Conservation (phyloP, 352 stramenopile genomes). For the Phytophthora cactorum region DNA sequence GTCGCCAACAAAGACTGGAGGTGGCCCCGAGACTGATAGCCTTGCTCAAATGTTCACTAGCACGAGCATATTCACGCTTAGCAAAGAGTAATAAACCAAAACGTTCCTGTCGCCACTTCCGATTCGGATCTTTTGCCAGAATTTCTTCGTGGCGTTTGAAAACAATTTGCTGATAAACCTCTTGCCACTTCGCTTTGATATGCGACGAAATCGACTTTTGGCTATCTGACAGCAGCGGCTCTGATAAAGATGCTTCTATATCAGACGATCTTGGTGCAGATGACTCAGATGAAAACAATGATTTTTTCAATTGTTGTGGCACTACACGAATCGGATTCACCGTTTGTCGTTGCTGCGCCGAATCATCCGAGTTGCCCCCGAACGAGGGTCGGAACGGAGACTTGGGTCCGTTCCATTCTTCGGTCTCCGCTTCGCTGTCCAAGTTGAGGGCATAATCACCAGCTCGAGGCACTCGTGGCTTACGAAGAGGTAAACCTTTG, state of each 20-base stretch:
- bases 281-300: conserved; percentile 1
- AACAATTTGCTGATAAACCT: conserved; percentile 50
- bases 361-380: conserved; percentile 28
- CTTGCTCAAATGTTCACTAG: conserved; percentile 51
- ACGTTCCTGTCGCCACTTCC: conserved; percentile 71
- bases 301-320: neutral
- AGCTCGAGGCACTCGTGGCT: conserved; percentile 17
- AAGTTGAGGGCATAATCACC: conserved; percentile 14
- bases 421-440: conserved; percentile 11
- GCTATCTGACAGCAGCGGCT: neutral
- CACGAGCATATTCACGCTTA: conserved; percentile 43
- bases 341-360: neutral
- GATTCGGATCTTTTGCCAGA: conserved; percentile 57
- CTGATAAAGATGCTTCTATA: neutral
- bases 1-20: conserved; percentile 54
- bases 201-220: conserved; percentile 9
- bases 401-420: conserved; percentile 10
- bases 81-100: conserved; percentile 63
- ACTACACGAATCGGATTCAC: conserved; percentile 2
- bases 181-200: conserved; percentile 44
- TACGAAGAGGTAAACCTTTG: conserved; percentile 41
- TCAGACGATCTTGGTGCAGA: neutral
- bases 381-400: conserved; percentile 33
- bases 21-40: conserved; percentile 57
- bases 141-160: conserved; percentile 68